A percentile compares a stretch with the other conserved stretches of the same genome.
phyloP scores from a whole-genome alignment of 2,329 filamentous ascomycete genomes.

The Paraphaeosphaeria sporulosa region DNA sequence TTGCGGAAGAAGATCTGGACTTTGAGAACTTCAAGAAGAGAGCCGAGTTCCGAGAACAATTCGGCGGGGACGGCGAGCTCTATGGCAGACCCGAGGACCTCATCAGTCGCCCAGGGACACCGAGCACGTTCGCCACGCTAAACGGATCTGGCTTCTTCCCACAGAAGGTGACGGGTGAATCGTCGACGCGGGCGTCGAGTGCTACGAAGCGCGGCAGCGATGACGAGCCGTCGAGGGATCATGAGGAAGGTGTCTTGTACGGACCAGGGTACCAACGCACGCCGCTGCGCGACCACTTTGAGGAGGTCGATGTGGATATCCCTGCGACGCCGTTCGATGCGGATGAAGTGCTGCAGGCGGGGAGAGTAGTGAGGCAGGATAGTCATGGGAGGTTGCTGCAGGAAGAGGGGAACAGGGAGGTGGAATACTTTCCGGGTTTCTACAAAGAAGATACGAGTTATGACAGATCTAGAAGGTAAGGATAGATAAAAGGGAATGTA shows the following conservation, averaged over 20 bases:
- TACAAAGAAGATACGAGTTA: slow-evolving; percentile 9
- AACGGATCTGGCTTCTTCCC: slow-evolving; percentile 28
- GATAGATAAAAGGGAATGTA: neutral
- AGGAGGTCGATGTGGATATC: slow-evolving; percentile 30
- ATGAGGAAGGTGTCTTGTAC: slow-evolving; percentile 36
- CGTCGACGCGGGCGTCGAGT: slow-evolving; percentile 32
- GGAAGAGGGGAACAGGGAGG: slow-evolving; percentile 9
- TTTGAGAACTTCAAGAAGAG: slow-evolving; percentile 92
- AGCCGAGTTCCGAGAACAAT: slow-evolving; percentile 84
- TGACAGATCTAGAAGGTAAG: slow-evolving; percentile 1
- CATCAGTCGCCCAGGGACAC: slow-evolving; percentile 46
- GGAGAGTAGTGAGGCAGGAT: slow-evolving; percentile 12
- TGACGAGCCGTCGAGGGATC: neutral
- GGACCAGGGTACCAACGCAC: slow-evolving; percentile 35
- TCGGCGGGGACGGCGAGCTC: slow-evolving; percentile 72
- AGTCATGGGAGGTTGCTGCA: slow-evolving; percentile 29
- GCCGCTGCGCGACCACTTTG: slow-evolving; percentile 23
- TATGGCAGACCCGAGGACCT: slow-evolving; percentile 68
- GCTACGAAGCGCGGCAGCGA: slow-evolving; percentile 17
- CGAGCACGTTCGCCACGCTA: slow-evolving; percentile 39
- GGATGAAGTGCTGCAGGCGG: slow-evolving; percentile 29
- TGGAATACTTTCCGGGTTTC: slow-evolving; percentile 3
- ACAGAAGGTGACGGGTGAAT: slow-evolving; percentile 13
- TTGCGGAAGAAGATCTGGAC: slow-evolving; percentile 83
- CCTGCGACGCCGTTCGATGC: slow-evolving; percentile 31